phyloP scores from a whole-genome alignment of 805 yeast species.

The Scheffersomyces lignosus region DNA sequence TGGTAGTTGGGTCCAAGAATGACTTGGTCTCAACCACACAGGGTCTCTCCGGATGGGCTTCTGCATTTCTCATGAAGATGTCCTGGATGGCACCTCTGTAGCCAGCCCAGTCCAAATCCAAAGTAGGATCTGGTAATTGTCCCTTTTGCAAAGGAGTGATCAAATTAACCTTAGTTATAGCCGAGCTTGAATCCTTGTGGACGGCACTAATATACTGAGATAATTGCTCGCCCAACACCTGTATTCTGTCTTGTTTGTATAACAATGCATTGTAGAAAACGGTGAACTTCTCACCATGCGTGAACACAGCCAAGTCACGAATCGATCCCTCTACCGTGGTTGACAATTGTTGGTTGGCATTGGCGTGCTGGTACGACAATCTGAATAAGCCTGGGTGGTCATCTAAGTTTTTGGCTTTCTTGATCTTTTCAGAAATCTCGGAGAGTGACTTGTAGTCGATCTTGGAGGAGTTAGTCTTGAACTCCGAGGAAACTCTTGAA shows the following conservation, averaged over 20 bases:
- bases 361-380: slow-evolving; percentile 54
- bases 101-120: slow-evolving; percentile 84
- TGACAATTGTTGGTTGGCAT: slow-evolving; percentile 40
- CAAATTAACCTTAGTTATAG: slow-evolving; percentile 63
- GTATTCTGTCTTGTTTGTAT: slow-evolving; percentile 68
- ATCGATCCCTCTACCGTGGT: slow-evolving; percentile 52
- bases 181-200: slow-evolving; percentile 31
- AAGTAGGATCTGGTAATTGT: slow-evolving; percentile 83
- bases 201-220: slow-evolving; percentile 46
- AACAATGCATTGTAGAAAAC: slow-evolving; percentile 75
- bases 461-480: slow-evolving; percentile 30
- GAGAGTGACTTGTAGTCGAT: slow-evolving; percentile 49
- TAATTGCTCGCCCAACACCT: slow-evolving; percentile 72
- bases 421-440: slow-evolving; percentile 55
- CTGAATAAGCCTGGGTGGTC: slow-evolving; percentile 64
- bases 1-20: slow-evolving; percentile 50
- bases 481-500: slow-evolving; percentile 44
- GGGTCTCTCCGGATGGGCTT: slow-evolving; percentile 75
- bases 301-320: slow-evolving; percentile 64
- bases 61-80: slow-evolving; percentile 86
- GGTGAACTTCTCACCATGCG: slow-evolving; percentile 29
- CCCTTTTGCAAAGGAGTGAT: slow-evolving; percentile 63
- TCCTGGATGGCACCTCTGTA: slow-evolving; percentile 97
- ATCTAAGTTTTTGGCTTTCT: slow-evolving; percentile 50
- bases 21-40: slow-evolving; percentile 93